Evolutionary conservation across 495 filamentous ascomycete genomes (phyloP).

Genomic region (Neurospora cerealis): DNA sequence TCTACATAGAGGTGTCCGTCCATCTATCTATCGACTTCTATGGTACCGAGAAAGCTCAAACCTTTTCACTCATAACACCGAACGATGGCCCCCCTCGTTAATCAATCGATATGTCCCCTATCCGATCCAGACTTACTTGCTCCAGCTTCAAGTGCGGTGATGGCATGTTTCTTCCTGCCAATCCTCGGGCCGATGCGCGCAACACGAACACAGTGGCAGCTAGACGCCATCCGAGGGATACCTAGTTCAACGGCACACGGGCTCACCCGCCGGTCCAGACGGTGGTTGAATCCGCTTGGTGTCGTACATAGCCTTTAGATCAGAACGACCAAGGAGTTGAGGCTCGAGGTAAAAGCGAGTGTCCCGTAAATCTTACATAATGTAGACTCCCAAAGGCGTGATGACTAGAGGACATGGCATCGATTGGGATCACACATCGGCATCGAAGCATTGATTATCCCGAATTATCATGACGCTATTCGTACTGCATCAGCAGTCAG

Average conservation of each 20-base stretch:
- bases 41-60: background rate
- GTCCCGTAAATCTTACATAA: background rate
- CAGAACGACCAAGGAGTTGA: background rate
- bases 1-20: background rate
- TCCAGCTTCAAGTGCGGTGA: background rate
- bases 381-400: background rate
- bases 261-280: background rate
- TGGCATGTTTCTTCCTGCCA: background rate
- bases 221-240: background rate
- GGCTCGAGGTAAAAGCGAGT: background rate
- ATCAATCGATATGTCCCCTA: background rate
- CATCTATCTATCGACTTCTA: background rate
- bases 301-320: background rate
- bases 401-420: background rate
- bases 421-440: background rate
- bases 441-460: background rate
- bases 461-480: background rate
- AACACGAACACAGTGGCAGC: background rate
- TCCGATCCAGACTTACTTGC: background rate
- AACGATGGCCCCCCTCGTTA: background rate
- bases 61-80: background rate
- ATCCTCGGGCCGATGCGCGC: background rate
- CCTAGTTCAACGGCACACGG: background rate
- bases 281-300: background rate
- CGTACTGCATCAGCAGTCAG: background rate